phyloP scores from a whole-genome alignment of 495 filamentous ascomycete genomes.

The Tuber calosporum region DNA sequence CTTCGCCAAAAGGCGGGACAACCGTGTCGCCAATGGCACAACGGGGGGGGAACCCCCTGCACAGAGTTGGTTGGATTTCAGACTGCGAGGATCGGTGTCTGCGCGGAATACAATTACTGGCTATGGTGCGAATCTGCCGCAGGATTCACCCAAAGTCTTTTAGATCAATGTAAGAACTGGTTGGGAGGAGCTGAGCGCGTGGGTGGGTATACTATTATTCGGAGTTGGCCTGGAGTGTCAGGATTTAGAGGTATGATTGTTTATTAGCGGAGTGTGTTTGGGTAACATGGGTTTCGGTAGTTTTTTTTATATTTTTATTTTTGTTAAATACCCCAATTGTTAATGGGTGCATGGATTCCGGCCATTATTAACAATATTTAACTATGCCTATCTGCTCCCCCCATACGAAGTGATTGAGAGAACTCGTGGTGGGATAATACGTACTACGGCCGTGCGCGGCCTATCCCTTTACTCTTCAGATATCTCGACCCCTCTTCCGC shows the following conservation, averaged over 20 bases:
- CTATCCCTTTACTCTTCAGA: background rate
- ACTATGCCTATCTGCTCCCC: background rate
- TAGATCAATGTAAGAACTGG: background rate
- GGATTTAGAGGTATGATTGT: background rate
- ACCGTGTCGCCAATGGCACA: background rate
- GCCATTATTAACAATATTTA: background rate
- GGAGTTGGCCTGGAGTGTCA: background rate
- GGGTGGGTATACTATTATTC: background rate
- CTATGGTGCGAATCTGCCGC: background rate
- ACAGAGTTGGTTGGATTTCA: background rate
- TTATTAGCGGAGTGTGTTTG: background rate
- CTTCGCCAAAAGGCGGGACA: background rate
- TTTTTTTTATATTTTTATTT: too few species aligned
- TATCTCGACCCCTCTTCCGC: background rate
- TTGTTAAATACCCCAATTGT: too few species aligned
- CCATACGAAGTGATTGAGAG: background rate
- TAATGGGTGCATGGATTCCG: too few species aligned
- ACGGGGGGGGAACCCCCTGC: background rate
- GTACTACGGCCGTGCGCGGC: background rate
- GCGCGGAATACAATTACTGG: background rate
- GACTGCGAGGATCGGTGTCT: background rate
- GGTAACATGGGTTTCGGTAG: background rate
- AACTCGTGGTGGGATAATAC: background rate
- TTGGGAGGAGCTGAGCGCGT: background rate
- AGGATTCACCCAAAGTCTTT: background rate